Base-by-base conservation (phyloP, 371 early-diverging fungal genomes). In the Mortierella sp. region DNA sequence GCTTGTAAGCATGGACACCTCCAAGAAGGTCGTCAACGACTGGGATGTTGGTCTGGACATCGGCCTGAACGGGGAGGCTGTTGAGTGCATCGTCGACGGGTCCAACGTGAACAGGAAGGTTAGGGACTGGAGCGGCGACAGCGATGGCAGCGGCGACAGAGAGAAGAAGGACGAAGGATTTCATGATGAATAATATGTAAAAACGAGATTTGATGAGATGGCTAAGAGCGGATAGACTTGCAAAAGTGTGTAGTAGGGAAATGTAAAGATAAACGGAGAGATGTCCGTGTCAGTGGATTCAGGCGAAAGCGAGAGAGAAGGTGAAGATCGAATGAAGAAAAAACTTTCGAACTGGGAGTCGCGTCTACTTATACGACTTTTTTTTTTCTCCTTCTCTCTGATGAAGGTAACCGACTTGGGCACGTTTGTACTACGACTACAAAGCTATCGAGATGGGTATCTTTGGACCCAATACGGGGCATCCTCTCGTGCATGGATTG, bases 131-230 rank as follows among this genome's bases (percentile, higher is more conserved):
- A 26, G 28, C 56, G 29, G 74, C 74, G 19, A 19, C 68, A 30
- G 65, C 68, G 16, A 74, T 51, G 50, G 74, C 64, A 7, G 65
- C 68, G 2, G 52, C 57, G 2, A 62, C 65, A 5, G 74, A 74
- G 15, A 74, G 50, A 9, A 74, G 60, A 28, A 74, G 47, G 30
- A 56, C 16, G 23, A 57, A 11, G 14, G 50, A 30, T 25, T 64
- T 56, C 62, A 61, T 74, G 68, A 74, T 74, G 28, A 16, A 3
- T 55, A 21, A 7, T 47, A 19, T 1, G 57, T 29, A 19, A 30
- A 6, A 30, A 16, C 14, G 19, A 26, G n/a, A 30, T 2, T 18
- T 7, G 30, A 57, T 16, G 28, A 28, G 26, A 29, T 11, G 30
- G 28, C 15, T 25, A 57, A 9, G 57, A n/a, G 28, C 5, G 56